Evolutionary conservation across 306 rosid species (phyloP), one percentile per base, ranked within the genome.

Genomic region (Trifolium pratense): DNA sequence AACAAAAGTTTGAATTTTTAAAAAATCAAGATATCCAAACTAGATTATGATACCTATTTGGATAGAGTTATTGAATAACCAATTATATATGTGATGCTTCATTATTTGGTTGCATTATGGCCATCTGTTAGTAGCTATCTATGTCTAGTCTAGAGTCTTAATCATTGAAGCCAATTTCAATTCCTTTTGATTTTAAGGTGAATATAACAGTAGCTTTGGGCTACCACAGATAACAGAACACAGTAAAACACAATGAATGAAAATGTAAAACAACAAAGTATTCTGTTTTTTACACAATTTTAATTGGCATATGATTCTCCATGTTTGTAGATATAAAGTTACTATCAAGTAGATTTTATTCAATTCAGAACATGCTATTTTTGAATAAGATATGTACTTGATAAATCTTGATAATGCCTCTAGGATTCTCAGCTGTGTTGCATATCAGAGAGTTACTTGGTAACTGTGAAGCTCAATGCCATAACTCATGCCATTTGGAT

Each of bases 51-150:
- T 65, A 78, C 68, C 77, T 63, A 59, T 43, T 71, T 51, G 64
- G 82, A 78, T 73, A 68, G 75, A 74, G 79, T 68, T 75, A 80
- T 62, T 64, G 76, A 74, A 43, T 48, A 60, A 60, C 37, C 70
- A 78, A 79, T 62, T 55, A 76, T 76, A 74, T 74, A 75, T 75
- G 29, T 45, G 61, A 17, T 26, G 17, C 73, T 74, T 75, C 83
- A 73, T 65, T 77, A 77, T 84, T 74, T 66, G 76, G 63, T 36
- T 74, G 77, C 69, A 53, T 75, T 66, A 78, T 78, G 80, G 42
- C 79, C 80, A 81, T 76, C 71, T 75, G 34, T 74, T 46, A 75
- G 74, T 58, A 81, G 66, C 80, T 59, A 64, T 78, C 60, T 75
- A 9, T 71, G 70, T 59, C 76, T 65, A 66, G 70, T 59, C 76